Conservation (phyloP, 179 eudicot genomes). For the Vitellaria paradoxa region DNA sequence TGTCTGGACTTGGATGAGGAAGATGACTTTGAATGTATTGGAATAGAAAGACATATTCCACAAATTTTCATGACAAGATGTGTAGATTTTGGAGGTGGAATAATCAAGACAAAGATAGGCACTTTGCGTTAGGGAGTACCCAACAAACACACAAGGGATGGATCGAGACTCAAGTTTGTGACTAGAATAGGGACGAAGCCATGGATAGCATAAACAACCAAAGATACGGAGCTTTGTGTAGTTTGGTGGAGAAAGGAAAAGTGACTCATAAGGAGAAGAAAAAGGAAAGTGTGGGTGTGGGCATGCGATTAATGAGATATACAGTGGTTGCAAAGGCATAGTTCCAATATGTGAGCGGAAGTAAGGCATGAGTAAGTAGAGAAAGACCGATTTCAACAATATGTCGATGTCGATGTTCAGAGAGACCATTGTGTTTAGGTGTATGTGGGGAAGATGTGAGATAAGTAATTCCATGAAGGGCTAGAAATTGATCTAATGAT, state of each 20-base stretch:
- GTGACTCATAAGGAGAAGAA: neutral
- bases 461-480: neutral
- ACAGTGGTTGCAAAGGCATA: neutral
- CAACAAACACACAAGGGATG: neutral
- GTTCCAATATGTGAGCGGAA: neutral
- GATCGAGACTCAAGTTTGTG: neutral
- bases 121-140: neutral
- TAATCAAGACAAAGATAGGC: neutral
- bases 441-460: neutral
- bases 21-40: no score
- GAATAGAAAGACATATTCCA: neutral
- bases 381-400: neutral
- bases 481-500: neutral
- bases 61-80: neutral
- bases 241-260: no score
- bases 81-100: neutral
- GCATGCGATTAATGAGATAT: neutral
- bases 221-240: neutral
- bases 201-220: neutral
- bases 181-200: conserved; percentile 1
- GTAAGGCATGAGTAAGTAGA: neutral
- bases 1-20: no score
- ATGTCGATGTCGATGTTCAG: neutral
- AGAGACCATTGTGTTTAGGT: neutral
- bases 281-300: neutral